phyloP scores from a whole-genome alignment of 441 rosid species.

The Aleurites moluccanus region DNA sequence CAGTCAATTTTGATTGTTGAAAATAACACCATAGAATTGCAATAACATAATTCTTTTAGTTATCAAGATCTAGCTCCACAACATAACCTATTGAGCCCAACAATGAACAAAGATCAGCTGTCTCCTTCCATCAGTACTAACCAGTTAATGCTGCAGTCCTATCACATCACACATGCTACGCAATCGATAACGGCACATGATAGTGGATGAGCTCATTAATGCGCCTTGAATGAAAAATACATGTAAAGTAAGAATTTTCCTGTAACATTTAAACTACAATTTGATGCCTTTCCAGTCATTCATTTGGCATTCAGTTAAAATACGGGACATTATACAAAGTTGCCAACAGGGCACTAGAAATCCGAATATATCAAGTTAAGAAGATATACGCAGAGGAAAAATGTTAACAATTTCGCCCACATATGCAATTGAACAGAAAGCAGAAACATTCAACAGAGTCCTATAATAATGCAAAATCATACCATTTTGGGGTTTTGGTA shows the following conservation, averaged over 20 bases:
- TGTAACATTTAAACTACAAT: not conserved
- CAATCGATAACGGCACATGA: not conserved
- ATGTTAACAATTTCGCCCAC: not conserved
- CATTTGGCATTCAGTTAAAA: not conserved
- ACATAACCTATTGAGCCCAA: not conserved
- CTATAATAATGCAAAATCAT: slow-evolving; percentile 12
- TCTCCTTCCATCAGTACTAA: not conserved
- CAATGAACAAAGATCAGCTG: not conserved
- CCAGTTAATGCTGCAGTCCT: not conserved
- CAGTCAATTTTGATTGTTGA: not conserved
- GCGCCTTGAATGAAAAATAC: not conserved
- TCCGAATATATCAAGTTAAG: not conserved
- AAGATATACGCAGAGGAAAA: not conserved
- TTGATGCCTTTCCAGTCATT: not conserved
- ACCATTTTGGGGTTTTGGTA: slow-evolving; percentile 99
- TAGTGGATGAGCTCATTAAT: not conserved
- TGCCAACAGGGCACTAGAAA: not conserved
- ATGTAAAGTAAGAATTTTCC: not conserved
- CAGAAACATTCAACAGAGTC: not conserved
- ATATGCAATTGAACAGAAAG: slow-evolving; percentile 6
- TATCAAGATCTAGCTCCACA: not conserved
- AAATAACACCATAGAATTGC: not conserved
- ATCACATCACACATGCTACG: not conserved
- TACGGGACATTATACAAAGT: not conserved
- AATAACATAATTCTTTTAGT: not conserved